phyloP scores from a whole-genome alignment of 768 basidiomycete genomes.

The Russula vinacea region DNA sequence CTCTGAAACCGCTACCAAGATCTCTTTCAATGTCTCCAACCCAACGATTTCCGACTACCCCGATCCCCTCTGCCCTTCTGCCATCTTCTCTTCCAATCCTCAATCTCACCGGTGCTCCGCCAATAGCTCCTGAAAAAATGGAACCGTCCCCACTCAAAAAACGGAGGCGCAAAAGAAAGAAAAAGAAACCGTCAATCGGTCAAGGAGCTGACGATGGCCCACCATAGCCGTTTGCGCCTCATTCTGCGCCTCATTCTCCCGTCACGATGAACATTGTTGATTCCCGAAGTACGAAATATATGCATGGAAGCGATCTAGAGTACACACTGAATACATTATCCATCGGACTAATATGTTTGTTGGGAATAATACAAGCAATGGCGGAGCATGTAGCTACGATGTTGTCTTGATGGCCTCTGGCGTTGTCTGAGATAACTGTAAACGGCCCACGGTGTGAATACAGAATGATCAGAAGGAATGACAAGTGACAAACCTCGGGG shows the following conservation, averaged over 20 bases:
- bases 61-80: neutral
- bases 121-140: neutral
- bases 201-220: neutral
- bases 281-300: constrained; percentile 10
- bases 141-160: constrained; percentile 16
- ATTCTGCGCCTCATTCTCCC: neutral
- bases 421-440: constrained; percentile 14
- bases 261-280: constrained; percentile 6
- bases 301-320: constrained; percentile 16
- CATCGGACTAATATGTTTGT: neutral
- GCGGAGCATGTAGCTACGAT: constrained; percentile 17
- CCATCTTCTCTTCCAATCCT: constrained; percentile 4
- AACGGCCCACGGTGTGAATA: neutral
- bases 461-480: constrained; percentile 6
- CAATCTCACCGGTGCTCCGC: constrained; percentile 25
- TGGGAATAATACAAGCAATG: constrained; percentile 1
- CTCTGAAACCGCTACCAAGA: neutral
- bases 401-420: constrained; percentile 36
- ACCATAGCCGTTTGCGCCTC: neutral
- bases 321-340: constrained; percentile 17
- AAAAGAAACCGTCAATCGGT: constrained; percentile 13
- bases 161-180: constrained; percentile 22
- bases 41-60: neutral
- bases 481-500: constrained; percentile 49
- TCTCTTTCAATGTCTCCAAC: neutral